These are phyloP conservation scores for Clonostachys sp. DNA, from an alignment of 2,329 filamentous ascomycete genomes.

Conservation along the genomic window DNA sequence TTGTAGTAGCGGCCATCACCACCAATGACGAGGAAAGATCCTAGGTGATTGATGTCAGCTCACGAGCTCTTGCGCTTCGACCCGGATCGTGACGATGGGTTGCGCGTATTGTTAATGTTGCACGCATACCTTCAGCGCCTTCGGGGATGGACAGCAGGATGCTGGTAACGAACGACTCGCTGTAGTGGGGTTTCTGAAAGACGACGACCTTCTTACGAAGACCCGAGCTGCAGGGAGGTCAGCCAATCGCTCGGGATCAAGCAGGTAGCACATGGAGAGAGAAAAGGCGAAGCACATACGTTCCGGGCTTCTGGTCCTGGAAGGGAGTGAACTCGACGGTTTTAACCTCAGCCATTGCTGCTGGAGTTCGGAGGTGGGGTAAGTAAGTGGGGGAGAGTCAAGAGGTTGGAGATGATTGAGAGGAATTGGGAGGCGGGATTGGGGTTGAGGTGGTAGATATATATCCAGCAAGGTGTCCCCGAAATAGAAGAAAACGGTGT, in stretches of 20 bases:
- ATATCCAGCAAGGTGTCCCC: no score
- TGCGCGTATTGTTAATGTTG: no score
- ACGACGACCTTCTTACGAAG: slow-evolving; percentile 98
- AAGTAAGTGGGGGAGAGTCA: background rate
- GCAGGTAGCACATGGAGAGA: background rate
- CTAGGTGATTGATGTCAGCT: slow-evolving; percentile 18
- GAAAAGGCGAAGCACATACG: slow-evolving; percentile 53
- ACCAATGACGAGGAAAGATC: slow-evolving; percentile 87
- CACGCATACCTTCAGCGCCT: slow-evolving; percentile 64
- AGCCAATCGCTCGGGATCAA: slow-evolving; percentile 1
- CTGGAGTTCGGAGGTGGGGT: slow-evolving; percentile 6
- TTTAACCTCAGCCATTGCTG: slow-evolving; percentile 60
- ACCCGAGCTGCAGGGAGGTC: slow-evolving; percentile 64
- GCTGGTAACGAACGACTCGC: slow-evolving; percentile 90
- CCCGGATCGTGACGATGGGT: no score
- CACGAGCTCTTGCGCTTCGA: background rate
- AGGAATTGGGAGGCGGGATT: slow-evolving; percentile 8
- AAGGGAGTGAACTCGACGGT: slow-evolving; percentile 82
- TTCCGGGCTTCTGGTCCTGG: slow-evolving; percentile 97
- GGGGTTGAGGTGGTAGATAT: background rate
- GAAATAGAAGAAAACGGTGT: background rate
- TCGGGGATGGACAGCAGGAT: slow-evolving; percentile 96
- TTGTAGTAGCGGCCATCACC: slow-evolving; percentile 98
- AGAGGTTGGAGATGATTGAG: slow-evolving; percentile 4
- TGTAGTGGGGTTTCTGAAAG: slow-evolving; percentile 94